Base-by-base conservation (phyloP, 1,284 basidiomycete species). In the Termitomyces sp. region DNA sequence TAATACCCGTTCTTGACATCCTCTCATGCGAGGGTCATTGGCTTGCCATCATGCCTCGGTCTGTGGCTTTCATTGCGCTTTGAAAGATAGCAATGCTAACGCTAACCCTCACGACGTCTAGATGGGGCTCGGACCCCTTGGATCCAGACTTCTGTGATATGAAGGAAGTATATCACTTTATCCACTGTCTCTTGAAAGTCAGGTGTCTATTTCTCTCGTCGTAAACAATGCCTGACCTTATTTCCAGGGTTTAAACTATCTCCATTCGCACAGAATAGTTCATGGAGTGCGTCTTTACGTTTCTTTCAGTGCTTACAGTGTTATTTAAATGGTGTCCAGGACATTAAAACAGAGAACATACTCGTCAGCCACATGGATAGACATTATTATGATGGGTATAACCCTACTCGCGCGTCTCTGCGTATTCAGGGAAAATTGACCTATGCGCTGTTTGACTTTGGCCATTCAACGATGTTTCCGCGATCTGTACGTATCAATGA, bases 381-480 rank as follows among this genome's bases (percentile, higher is more conserved):
- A 48, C 26, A 28, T 19, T 1, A 19, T 10, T 2, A 24, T 36
- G 34, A 36, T 10, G 8, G 4, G 5, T 15, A 5, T 5, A 46
- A 51, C 21, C 0, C 12, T 28, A 3, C 9, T 47, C 28, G 50
- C 6, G 19, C 28, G 12, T 33, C 48, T 2, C 36, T 61, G 2
- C 44, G 57, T 4, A 30, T 28, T 9, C 2, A 28, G 9, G 39
- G 54, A 2, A 15, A 17, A 13, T 33, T 62, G 8, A 21, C 40
- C 2, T 64, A 64, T 31, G 56, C 50, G 1, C 9, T 64, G 13
- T 58, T 64, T 13, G 65, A 67, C 40, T 66, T 67, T 36, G 56
- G 59, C 31, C 42, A 41, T 13, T 60, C 65, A 2, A 47, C 57
- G 2, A 56, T 59, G 50, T 54, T 64, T 26, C 56, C 66, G 1